Evolutionary conservation across 2,329 filamentous ascomycete species (phyloP).

Genomic region (Trichoderma sp.): DNA sequence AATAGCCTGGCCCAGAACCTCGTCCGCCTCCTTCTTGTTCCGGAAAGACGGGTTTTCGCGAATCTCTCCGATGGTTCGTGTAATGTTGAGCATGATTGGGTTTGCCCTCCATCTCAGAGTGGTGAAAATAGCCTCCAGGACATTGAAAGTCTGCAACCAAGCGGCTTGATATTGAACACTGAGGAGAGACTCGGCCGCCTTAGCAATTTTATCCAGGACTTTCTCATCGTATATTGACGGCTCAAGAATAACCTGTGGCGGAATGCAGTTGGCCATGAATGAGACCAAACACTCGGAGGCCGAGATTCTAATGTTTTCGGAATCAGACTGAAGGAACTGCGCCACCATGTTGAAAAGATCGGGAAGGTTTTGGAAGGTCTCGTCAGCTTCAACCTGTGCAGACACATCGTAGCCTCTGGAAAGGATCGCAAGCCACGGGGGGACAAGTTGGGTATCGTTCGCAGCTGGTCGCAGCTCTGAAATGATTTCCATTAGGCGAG

Average conservation of each 20-base stretch:
- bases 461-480: slow-evolving; percentile 86
- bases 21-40: slow-evolving; percentile 93
- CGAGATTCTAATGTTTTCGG: slow-evolving; percentile 90
- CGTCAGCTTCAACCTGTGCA: slow-evolving; percentile 81
- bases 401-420: slow-evolving; percentile 94
- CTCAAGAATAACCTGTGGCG: slow-evolving; percentile 77
- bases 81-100: slow-evolving; percentile 73
- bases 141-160: slow-evolving; percentile 92
- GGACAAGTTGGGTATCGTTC: slow-evolving; percentile 91
- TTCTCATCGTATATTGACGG: slow-evolving; percentile 94
- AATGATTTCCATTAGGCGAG: slow-evolving; percentile 86
- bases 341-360: slow-evolving; percentile 80
- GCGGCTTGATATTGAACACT: slow-evolving; percentile 91
- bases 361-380: slow-evolving; percentile 89
- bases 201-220: slow-evolving; percentile 77
- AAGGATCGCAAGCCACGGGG: slow-evolving; percentile 94
- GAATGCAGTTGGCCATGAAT: slow-evolving; percentile 87
- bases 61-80: slow-evolving; percentile 81
- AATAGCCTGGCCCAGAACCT: slow-evolving; percentile 84
- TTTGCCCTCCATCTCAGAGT: slow-evolving; percentile 80
- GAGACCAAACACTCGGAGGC: slow-evolving; percentile 94
- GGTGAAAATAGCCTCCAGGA: slow-evolving; percentile 85
- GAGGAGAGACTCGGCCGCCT: slow-evolving; percentile 70
- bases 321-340: slow-evolving; percentile 79
- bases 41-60: slow-evolving; percentile 85